phyloP scores from a whole-genome alignment of 1,284 basidiomycete species.

The Microbotryum silenes-acaulis region DNA sequence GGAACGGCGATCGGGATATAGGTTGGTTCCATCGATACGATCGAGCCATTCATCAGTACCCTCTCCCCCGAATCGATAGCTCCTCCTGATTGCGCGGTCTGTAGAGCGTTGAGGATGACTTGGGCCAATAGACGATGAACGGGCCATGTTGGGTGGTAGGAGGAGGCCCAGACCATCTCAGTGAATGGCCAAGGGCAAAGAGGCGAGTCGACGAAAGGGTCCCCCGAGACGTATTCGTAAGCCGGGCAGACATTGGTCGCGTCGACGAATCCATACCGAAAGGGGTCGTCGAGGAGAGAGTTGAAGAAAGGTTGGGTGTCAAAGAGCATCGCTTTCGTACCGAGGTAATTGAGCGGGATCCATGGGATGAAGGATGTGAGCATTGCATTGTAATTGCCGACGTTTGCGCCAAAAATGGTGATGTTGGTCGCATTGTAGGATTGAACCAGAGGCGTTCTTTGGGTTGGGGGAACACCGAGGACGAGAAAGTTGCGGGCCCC shows the following conservation, averaged over 20 bases:
- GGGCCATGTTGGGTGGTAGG: conserved; percentile 16
- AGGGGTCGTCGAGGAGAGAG: conserved; percentile 8
- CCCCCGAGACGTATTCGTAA: conserved; percentile 3
- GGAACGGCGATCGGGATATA: too few species aligned
- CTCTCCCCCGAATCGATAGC: too few species aligned
- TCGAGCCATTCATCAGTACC: too few species aligned
- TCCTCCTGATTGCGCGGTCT: too few species aligned
- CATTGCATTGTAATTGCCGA: conserved; percentile 8
- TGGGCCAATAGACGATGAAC: conserved; percentile 11
- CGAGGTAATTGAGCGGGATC: neutral
- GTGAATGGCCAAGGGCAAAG: conserved; percentile 6
- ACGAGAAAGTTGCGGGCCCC: conserved; percentile 12
- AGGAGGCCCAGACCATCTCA: conserved; percentile 13
- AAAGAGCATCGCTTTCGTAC: conserved; percentile 1
- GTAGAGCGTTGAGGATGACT: neutral
- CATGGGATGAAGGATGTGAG: neutral
- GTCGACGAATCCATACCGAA: conserved; percentile 10
- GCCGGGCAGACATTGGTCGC: conserved; percentile 1
- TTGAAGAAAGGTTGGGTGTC: conserved; percentile 14
- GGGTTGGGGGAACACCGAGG: conserved; percentile 14
- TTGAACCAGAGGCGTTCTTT: conserved; percentile 7
- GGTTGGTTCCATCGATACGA: too few species aligned
- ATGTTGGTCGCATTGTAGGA: neutral
- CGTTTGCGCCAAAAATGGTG: neutral
- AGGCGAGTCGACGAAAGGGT: neutral